Conservation (phyloP, 1,139 yeast genomes). For the Suhomyces guaymorum region DNA sequence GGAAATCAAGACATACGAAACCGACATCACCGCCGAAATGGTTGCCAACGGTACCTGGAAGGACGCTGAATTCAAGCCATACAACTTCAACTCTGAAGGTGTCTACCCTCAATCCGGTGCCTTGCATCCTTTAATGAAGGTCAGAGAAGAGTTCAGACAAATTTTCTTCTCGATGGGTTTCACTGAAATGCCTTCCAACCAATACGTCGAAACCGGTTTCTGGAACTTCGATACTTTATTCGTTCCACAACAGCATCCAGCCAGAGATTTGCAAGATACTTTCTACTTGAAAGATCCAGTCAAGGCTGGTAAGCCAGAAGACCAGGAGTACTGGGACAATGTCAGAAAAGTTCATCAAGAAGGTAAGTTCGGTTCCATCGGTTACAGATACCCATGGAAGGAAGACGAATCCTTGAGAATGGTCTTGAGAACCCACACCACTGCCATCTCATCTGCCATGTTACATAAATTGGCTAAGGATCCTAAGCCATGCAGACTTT, state of each 20-base stretch:
- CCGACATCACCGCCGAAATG: slow-evolving; percentile 95
- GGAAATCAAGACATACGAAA: slow-evolving; percentile 78
- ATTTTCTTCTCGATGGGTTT: slow-evolving; percentile 97
- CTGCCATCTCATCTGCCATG: slow-evolving; percentile 90
- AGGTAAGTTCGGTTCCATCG: slow-evolving; percentile 92
- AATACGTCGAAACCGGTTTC: slow-evolving; percentile 96
- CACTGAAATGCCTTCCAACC: slow-evolving; percentile 98
- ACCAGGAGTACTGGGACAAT: slow-evolving; percentile 72
- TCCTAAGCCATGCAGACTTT: slow-evolving; percentile 89
- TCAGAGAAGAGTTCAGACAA: slow-evolving; percentile 95
- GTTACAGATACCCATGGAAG: slow-evolving; percentile 98
- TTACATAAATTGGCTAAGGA: slow-evolving; percentile 82
- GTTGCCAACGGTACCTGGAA: slow-evolving; percentile 79
- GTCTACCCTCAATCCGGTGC: slow-evolving; percentile 86
- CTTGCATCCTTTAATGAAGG: slow-evolving; percentile 93
- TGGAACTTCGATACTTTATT: slow-evolving; percentile 97
- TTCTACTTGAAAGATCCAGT: slow-evolving; percentile 93
- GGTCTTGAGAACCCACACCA: slow-evolving; percentile 96
- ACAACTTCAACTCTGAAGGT: slow-evolving; percentile 96
- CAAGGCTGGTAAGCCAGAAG: slow-evolving; percentile 77
- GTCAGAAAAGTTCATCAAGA: slow-evolving; percentile 82
- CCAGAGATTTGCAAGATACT: slow-evolving; percentile 97
- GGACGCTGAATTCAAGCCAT: slow-evolving; percentile 83
- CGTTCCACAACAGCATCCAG: slow-evolving; percentile 99
- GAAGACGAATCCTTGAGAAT: slow-evolving; percentile 84